Evolutionary conservation across 1,139 yeast species (phyloP).

Genomic region (Kodamaea plutei): DNA sequence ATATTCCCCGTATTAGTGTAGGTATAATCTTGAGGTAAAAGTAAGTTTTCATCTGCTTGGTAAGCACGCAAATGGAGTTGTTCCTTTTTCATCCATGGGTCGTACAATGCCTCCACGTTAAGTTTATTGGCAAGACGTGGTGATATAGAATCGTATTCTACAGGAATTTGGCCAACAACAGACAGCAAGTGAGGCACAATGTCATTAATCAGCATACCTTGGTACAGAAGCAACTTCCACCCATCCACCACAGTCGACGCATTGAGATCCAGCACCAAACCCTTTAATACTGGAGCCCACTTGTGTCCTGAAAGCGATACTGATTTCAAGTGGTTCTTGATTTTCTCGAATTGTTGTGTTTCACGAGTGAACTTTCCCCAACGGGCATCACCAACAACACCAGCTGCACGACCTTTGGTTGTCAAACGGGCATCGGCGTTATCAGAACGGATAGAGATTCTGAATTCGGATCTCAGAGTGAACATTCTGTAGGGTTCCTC

Average conservation of each 20-base stretch:
- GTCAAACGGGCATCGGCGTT: slow-evolving; percentile 90
- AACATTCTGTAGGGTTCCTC: slow-evolving; percentile 98
- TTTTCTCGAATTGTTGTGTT: slow-evolving; percentile 38
- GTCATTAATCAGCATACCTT: slow-evolving; percentile 28
- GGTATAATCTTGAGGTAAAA: slow-evolving; percentile 61
- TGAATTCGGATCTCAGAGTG: slow-evolving; percentile 90
- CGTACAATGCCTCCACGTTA: slow-evolving; percentile 77
- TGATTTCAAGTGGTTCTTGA: slow-evolving; percentile 42
- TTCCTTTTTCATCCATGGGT: slow-evolving; percentile 76
- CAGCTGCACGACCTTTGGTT: slow-evolving; percentile 57
- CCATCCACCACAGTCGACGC: slow-evolving; percentile 33
- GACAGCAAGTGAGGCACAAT: slow-evolving; percentile 29
- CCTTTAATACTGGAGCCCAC: slow-evolving; percentile 57
- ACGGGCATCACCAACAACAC: slow-evolving; percentile 63
- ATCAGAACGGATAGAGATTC: slow-evolving; percentile 86
- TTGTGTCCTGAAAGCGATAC: slow-evolving; percentile 49
- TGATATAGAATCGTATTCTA: slow-evolving; percentile 31
- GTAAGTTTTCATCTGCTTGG: slow-evolving; percentile 73
- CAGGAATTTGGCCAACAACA: slow-evolving; percentile 17
- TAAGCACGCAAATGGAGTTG: slow-evolving; percentile 68
- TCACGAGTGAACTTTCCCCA: slow-evolving; percentile 50
- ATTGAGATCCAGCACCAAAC: slow-evolving; percentile 43
- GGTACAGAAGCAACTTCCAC: slow-evolving; percentile 44
- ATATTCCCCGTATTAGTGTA: slow-evolving; percentile 50
- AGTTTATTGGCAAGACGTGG: slow-evolving; percentile 55